These are phyloP conservation scores for Mycena indigotica DNA, from an alignment of 768 basidiomycete species.

Conservation along the genomic window DNA sequence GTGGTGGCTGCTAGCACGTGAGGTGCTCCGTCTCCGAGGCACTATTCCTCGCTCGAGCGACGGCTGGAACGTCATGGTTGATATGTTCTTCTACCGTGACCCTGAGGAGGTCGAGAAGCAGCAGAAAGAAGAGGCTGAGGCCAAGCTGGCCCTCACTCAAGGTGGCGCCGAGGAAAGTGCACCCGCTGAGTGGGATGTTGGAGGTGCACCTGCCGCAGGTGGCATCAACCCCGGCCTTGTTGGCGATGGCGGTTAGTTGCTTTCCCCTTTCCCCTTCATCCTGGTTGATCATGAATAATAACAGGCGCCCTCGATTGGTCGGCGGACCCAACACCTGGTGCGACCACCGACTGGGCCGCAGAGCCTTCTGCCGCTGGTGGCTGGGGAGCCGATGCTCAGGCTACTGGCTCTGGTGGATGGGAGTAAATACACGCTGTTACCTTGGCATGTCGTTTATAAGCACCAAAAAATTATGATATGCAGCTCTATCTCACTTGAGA, in stretches of 20 bases:
- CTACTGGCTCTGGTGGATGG: conserved; percentile 34
- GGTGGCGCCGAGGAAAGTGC: conserved; percentile 52
- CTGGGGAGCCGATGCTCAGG: conserved; percentile 46
- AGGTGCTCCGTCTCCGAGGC: conserved; percentile 94
- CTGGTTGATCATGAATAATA: conserved; percentile 1
- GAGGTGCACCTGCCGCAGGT: conserved; percentile 67
- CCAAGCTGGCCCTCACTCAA: conserved; percentile 71
- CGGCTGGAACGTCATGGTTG: conserved; percentile 98
- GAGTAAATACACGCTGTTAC: conserved; percentile 24
- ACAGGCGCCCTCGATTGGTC: conserved; percentile 83
- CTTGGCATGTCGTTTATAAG: background rate
- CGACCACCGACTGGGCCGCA: conserved; percentile 81
- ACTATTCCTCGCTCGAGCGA: conserved; percentile 89
- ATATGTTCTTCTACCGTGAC: conserved; percentile 99
- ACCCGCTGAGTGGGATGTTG: conserved; percentile 72
- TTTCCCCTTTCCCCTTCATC: background rate
- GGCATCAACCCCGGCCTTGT: conserved; percentile 79
- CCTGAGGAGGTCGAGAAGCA: conserved; percentile 99
- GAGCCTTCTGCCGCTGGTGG: conserved; percentile 62
- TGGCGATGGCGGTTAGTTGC: conserved; percentile 53
- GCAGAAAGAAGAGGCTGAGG: conserved; percentile 89
- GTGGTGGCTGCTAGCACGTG: conserved; percentile 97
- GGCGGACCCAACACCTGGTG: conserved; percentile 58
- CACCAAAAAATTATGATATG: background rate
- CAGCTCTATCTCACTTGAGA: too few species aligned